phyloP scores from a whole-genome alignment of 2,329 filamentous ascomycete species.

The Aschersonia sp. region DNA sequence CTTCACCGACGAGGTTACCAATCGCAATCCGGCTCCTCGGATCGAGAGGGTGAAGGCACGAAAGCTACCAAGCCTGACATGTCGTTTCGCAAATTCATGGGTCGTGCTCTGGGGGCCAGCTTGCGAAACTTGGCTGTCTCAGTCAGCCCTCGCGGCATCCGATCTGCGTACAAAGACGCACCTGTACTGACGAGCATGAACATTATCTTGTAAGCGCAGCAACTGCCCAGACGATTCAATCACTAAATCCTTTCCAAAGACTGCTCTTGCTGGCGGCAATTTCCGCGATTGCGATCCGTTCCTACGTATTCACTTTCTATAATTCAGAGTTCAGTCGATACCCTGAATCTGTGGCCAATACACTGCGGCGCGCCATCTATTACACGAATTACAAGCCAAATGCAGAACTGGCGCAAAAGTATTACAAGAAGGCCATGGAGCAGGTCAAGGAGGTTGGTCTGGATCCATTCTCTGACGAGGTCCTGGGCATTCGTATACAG shows the following conservation, averaged over 20 bases:
- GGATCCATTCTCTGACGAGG: conserved; percentile 82
- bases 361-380: conserved; percentile 73
- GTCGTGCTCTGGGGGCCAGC: conserved; percentile 16
- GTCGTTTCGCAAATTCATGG: conserved; percentile 15
- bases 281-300: conserved; percentile 16
- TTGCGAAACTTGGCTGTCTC: conserved; percentile 19
- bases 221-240: neutral
- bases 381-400: conserved; percentile 68
- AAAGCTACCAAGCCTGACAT: conserved; percentile 13
- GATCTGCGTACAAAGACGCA: conserved; percentile 17
- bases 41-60: conserved; percentile 3
- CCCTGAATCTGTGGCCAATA: conserved; percentile 58
- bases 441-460: conserved; percentile 59
- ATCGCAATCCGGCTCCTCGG: conserved; percentile 12
- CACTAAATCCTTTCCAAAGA: conserved; percentile 7
- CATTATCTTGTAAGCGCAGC: conserved; percentile 14
- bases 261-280: conserved; percentile 15
- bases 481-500: conserved; percentile 78
- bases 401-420: conserved; percentile 62
- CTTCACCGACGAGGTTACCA: conserved; percentile 14
- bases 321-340: conserved; percentile 39
- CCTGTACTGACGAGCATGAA: conserved; percentile 15
- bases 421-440: conserved; percentile 67
- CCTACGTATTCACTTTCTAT: conserved; percentile 42
- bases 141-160: conserved; percentile 20